phyloP scores from a whole-genome alignment of 768 basidiomycete genomes.

The Amanita fuliginea region DNA sequence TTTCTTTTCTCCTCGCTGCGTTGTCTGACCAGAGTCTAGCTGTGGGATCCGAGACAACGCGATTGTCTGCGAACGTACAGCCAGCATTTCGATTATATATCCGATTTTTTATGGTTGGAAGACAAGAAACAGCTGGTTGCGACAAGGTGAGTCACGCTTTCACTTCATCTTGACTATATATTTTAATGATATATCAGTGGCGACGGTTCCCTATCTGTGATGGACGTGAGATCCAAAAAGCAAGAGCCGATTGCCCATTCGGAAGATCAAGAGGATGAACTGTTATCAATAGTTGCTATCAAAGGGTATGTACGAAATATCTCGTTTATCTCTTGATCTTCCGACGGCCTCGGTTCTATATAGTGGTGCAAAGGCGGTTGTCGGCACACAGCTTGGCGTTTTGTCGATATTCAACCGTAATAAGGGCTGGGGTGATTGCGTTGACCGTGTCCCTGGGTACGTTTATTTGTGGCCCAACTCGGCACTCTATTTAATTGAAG shows the following conservation, averaged over 20 bases:
- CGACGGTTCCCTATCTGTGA: slow-evolving; percentile 87
- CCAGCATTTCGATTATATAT: slow-evolving; percentile 93
- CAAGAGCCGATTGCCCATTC: slow-evolving; percentile 71
- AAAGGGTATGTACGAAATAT: slow-evolving; percentile 45
- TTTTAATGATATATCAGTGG: slow-evolving; percentile 38
- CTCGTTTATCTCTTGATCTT: slow-evolving; percentile 4
- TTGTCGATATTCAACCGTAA: slow-evolving; percentile 82
- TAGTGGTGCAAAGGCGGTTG: slow-evolving; percentile 71
- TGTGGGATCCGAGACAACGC: slow-evolving; percentile 79
- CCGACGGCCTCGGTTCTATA: slow-evolving; percentile 2
- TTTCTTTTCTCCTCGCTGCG: neutral
- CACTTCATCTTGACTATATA: neutral
- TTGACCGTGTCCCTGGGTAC: slow-evolving; percentile 82
- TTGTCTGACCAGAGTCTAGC: slow-evolving; percentile 27
- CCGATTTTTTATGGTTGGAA: slow-evolving; percentile 79
- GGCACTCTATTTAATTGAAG: neutral
- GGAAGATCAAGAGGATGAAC: slow-evolving; percentile 93
- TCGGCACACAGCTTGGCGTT: slow-evolving; percentile 85
- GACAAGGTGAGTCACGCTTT: slow-evolving; percentile 53
- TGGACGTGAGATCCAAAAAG: slow-evolving; percentile 82
- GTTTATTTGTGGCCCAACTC: slow-evolving; percentile 13
- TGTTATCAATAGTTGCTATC: slow-evolving; percentile 78
- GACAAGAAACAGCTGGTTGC: slow-evolving; percentile 79
- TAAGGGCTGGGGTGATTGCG: slow-evolving; percentile 87
- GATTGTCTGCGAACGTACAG: slow-evolving; percentile 56